Conservation (phyloP, 73 alveolate species). For the Paramecium tetraurelia region DNA sequence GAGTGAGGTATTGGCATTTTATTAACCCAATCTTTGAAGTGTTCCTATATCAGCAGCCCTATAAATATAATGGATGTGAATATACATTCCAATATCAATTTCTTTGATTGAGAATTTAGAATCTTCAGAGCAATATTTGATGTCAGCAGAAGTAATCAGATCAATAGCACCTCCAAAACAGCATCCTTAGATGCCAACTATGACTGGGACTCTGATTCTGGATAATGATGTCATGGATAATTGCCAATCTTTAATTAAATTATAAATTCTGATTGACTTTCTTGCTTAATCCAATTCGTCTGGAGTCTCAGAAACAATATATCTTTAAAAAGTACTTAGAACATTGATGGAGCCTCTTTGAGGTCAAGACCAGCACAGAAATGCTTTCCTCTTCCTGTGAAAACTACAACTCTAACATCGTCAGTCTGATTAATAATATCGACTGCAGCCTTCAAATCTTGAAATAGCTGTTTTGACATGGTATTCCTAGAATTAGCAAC, state of each 20-base stretch:
- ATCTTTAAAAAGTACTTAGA: not conserved
- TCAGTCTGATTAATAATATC: not conserved
- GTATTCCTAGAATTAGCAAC: not conserved
- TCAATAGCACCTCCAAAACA: constrained; percentile 84
- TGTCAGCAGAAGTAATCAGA: constrained; percentile 75
- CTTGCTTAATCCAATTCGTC: constrained; percentile 42
- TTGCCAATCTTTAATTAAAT: constrained; percentile 27
- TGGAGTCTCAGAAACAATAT: not conserved
- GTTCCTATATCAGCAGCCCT: constrained; percentile 79
- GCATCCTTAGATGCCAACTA: constrained; percentile 74
- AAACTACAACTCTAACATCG: constrained; percentile 69
- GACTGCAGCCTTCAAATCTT: not conserved
- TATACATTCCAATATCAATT: constrained; percentile 75
- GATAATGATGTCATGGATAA: not conserved
- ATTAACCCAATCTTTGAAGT: constrained; percentile 64
- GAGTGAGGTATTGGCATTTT: constrained; percentile 63
- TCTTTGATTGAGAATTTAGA: constrained; percentile 75
- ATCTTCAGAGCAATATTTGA: constrained; percentile 73
- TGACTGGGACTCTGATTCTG: constrained; percentile 66
- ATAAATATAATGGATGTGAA: not conserved
- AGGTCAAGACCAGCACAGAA: constrained; percentile 81
- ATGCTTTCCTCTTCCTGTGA: constrained; percentile 72
- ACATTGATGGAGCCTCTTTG: constrained; percentile 45
- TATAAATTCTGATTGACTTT: constrained; percentile 17
- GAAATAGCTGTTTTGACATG: not conserved